Base-by-base conservation (phyloP, 805 yeast genomes). In the Teunomyces funiuensis region DNA sequence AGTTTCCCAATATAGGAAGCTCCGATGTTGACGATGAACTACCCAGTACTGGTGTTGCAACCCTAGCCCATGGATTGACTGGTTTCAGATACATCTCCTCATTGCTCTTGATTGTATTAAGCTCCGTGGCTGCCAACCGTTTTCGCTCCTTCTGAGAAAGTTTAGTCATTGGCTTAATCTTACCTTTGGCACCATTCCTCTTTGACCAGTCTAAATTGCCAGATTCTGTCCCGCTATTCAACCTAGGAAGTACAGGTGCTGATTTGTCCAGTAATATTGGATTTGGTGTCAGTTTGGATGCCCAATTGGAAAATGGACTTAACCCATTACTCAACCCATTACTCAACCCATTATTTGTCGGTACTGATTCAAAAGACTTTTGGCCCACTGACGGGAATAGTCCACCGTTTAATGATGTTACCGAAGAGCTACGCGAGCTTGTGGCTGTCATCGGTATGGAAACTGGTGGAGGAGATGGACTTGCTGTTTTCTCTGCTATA, bases 61-160 rank as follows among this genome's bases (percentile, higher is more conserved):
- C 15, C 11, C 11, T 18, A 5, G 18, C 39, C 46, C 46, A 43
- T 5, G 46, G 46, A 26, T 43, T 43, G 7, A 20, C 18, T 5
- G 39, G 30, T 14, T 16, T 10, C 19, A 3, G 27, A 16, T 19
- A 10, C 11, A 16, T 11, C 15, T 34, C 37, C 15, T 34, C 28
- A 6, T 34, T 34, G 9, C 14, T 20, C 14, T 22, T 34, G 6
- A 13, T 28, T 23, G 37, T 14, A 8, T 9, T 22, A 18, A 25
- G 19, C n/a, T 25, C 28, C 13, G 37, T 11, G 6, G 39, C 23
- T 16, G 39, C 66, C 47, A 69, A 49, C 43, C 65, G 71, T 53
- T 74, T 77, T 29, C 86, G 58, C 47, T 80, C 85, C 51, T 79
- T 79, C 47, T 83, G 87, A 1, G 87, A 80, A 11, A 77, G 51